phyloP scores from a whole-genome alignment of 1,139 yeast species.

The Meyerozyma athensensis region DNA sequence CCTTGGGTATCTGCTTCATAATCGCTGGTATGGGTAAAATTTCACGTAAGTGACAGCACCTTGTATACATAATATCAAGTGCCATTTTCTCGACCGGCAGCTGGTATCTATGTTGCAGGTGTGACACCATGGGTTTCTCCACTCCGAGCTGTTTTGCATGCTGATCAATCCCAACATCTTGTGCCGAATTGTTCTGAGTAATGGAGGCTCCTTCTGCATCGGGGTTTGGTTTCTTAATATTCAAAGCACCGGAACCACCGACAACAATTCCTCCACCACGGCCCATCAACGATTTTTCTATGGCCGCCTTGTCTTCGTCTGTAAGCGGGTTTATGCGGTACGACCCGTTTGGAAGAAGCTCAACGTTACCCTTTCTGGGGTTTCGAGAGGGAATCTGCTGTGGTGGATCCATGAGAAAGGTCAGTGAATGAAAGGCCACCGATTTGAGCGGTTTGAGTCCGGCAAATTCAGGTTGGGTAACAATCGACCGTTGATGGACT shows the following conservation, averaged over 20 bases:
- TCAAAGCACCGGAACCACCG: slow-evolving; percentile 71
- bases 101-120: slow-evolving; percentile 22
- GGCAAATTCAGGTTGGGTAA: slow-evolving; percentile 8
- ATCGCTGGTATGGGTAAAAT: slow-evolving; percentile 75
- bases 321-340: slow-evolving; percentile 57
- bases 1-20: slow-evolving; percentile 65
- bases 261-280: slow-evolving; percentile 72
- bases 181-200: slow-evolving; percentile 16
- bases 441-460: slow-evolving; percentile 46
- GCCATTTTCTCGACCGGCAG: slow-evolving; percentile 44
- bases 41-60: slow-evolving; percentile 73
- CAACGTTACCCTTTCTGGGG: slow-evolving; percentile 72
- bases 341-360: slow-evolving; percentile 54
- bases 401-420: slow-evolving; percentile 69
- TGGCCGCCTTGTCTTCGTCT: slow-evolving; percentile 48
- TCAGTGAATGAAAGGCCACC: slow-evolving; percentile 69
- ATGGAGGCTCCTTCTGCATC: slow-evolving; percentile 10
- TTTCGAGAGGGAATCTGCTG: slow-evolving; percentile 63
- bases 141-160: slow-evolving; percentile 40
- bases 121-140: slow-evolving; percentile 46
- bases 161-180: slow-evolving; percentile 38
- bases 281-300: slow-evolving; percentile 43
- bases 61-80: slow-evolving; percentile 62
- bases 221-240: slow-evolving; percentile 22
- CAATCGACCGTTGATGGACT: neutral